Conservation (phyloP, 2,329 filamentous ascomycete species). For the Colletotrichum caudatum region DNA sequence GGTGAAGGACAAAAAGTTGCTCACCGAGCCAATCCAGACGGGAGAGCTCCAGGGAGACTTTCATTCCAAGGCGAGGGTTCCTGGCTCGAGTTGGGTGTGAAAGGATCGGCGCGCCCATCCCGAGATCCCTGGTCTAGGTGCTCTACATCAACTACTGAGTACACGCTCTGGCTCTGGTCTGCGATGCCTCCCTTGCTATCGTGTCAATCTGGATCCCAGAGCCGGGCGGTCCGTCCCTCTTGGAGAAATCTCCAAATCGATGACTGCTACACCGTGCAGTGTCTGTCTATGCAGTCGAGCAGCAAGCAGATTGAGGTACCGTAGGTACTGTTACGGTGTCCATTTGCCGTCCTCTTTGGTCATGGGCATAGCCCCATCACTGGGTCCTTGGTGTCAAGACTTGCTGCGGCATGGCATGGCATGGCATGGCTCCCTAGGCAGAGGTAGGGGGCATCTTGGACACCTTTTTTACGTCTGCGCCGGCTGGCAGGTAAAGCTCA, state of each 20-base stretch:
- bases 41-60: constrained; percentile 11
- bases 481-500: constrained; percentile 27
- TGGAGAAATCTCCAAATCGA: constrained; percentile 1
- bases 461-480: constrained; percentile 30
- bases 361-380: neutral
- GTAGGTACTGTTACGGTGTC: neutral
- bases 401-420: neutral
- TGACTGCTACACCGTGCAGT: neutral
- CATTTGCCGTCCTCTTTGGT: neutral
- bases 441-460: constrained; percentile 38
- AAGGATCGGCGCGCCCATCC: constrained; percentile 36
- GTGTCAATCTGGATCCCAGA: constrained; percentile 2
- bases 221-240: constrained; percentile 1
- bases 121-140: constrained; percentile 21
- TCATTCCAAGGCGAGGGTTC: constrained; percentile 37
- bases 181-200: too few species aligned
- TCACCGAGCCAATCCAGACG: constrained; percentile 34
- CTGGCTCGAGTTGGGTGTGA: constrained; percentile 33
- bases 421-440: constrained; percentile 25
- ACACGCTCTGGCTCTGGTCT: neutral
- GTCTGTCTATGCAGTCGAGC: neutral
- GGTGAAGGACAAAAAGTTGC: neutral
- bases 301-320: neutral
- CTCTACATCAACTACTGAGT: neutral
- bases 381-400: constrained; percentile 23